These are phyloP conservation scores for Nicotiana sylvestris DNA, from an alignment of 257 asterid species.

Conservation along the genomic window DNA sequence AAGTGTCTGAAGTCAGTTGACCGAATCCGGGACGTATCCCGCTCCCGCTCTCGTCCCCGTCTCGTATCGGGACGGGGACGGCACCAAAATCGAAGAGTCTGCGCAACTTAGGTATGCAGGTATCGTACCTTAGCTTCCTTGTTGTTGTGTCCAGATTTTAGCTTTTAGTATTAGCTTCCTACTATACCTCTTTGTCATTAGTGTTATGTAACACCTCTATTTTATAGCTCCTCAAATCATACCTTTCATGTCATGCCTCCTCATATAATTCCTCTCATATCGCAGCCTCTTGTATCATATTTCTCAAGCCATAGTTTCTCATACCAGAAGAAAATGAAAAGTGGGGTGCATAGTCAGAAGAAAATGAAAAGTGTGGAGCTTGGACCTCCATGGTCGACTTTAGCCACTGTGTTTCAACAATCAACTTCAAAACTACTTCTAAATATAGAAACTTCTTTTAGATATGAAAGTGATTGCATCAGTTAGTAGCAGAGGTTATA, in stretches of 20 bases:
- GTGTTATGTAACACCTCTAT: neutral
- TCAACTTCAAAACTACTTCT: neutral
- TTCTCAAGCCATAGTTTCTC: neutral
- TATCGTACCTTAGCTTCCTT: neutral
- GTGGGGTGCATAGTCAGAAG: neutral
- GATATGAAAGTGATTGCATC: neutral
- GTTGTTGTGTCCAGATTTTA: neutral
- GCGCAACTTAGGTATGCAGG: neutral
- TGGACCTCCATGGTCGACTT: neutral
- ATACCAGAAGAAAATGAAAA: neutral
- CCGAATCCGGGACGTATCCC: too few species aligned
- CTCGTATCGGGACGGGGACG: too few species aligned
- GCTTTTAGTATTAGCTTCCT: neutral
- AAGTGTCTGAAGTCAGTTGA: too few species aligned
- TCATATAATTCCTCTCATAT: neutral
- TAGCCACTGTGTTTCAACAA: neutral
- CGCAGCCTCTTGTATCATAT: neutral
- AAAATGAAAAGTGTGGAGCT: neutral
- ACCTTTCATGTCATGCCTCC: neutral
- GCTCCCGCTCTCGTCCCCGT: too few species aligned
- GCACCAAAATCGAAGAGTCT: too few species aligned
- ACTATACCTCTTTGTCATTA: neutral
- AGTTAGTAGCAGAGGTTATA: neutral
- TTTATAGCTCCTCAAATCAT: neutral
- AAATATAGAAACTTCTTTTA: neutral